These are phyloP conservation scores for Aspergillus novofumigatus DNA, from an alignment of 2,329 filamentous ascomycete species.

Conservation along the genomic window DNA sequence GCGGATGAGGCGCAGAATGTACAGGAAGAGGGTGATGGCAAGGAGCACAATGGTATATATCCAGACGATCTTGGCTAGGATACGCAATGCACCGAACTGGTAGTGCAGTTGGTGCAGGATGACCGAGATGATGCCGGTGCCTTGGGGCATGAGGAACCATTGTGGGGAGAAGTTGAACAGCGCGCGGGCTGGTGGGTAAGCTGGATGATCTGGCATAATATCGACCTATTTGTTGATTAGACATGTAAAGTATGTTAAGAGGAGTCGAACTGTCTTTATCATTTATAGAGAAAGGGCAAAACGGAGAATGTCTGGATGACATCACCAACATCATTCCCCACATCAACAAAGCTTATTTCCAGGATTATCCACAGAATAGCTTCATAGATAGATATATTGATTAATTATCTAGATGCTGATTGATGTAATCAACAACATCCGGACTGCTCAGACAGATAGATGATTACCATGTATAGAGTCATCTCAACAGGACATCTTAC, in stretches of 20 bases:
- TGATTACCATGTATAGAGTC: too few relatives aligned
- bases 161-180: slow-evolving; percentile 33
- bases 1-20: slow-evolving; percentile 28
- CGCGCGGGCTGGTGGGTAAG: slow-evolving; percentile 10
- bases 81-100: slow-evolving; percentile 36
- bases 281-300: too few relatives aligned
- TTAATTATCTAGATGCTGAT: too few relatives aligned
- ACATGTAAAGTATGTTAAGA: too few relatives aligned
- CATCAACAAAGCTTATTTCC: too few relatives aligned
- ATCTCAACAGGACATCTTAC: too few relatives aligned
- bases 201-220: neutral
- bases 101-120: slow-evolving; percentile 38
- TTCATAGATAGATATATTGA: too few relatives aligned
- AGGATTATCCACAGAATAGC: too few relatives aligned
- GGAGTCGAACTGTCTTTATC: too few relatives aligned
- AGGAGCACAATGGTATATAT: slow-evolving; percentile 35
- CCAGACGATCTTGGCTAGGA: slow-evolving; percentile 38
- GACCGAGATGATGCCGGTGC: slow-evolving; percentile 34
- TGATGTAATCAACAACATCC: too few relatives aligned
- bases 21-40: slow-evolving; percentile 24
- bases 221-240: too few relatives aligned
- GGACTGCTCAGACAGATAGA: too few relatives aligned
- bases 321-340: neutral
- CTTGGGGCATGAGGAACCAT: slow-evolving; percentile 40
- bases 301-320: neutral